phyloP scores from a whole-genome alignment of 306 rosid species.

The Glycine soja region DNA sequence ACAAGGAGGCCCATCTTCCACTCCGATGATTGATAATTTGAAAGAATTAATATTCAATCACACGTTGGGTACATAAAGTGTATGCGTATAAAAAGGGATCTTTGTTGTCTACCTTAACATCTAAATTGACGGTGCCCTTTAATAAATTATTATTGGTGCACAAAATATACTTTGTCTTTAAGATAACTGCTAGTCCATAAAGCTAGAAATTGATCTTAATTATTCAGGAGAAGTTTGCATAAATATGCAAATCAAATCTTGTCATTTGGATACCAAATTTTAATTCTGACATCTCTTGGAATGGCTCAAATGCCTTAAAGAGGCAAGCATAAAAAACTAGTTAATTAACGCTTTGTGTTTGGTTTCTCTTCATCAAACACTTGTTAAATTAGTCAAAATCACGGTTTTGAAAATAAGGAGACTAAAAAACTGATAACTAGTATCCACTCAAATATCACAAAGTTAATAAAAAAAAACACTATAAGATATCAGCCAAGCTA shows the following conservation, averaged over 20 bases:
- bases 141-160: conserved; percentile 24
- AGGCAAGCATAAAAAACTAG: neutral
- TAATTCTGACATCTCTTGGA: neutral
- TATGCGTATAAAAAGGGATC: conserved; percentile 47
- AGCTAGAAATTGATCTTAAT: neutral
- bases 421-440: neutral
- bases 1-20: conserved; percentile 39
- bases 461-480: neutral
- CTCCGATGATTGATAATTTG: conserved; percentile 30
- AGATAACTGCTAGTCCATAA: conserved; percentile 1
- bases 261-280: neutral
- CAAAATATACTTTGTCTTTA: conserved; percentile 25
- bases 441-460: neutral
- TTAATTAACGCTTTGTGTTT: neutral
- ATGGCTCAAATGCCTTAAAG: neutral
- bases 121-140: conserved; percentile 41
- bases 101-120: conserved; percentile 51
- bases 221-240: neutral
- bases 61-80: conserved; percentile 31
- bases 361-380: neutral
- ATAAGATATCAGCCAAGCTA: neutral
- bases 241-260: neutral
- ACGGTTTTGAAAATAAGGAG: neutral
- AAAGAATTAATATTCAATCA: conserved; percentile 12
- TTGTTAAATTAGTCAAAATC: neutral